phyloP scores from a whole-genome alignment of 805 yeast genomes.

The Metschnikowia henanensis region DNA sequence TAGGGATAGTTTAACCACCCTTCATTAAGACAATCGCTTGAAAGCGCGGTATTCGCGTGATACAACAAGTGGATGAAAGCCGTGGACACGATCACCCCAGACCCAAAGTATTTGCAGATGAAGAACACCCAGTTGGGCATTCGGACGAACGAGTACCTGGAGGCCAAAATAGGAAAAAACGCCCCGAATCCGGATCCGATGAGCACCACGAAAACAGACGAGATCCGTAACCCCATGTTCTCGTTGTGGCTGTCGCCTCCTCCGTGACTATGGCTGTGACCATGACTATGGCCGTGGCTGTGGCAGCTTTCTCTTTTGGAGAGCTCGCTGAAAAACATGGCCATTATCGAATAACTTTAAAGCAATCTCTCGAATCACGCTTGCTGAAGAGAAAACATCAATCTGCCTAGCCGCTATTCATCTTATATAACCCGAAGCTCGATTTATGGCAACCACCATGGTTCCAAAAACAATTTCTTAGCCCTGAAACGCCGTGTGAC shows the following conservation, averaged over 20 bases:
- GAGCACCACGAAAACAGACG: conserved; percentile 62
- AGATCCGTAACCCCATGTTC: conserved; percentile 50
- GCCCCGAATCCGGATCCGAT: conserved; percentile 55
- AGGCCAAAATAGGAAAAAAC: conserved; percentile 61
- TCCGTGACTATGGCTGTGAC: conserved; percentile 31
- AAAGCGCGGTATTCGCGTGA: conserved; percentile 63
- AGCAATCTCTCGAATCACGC: no score
- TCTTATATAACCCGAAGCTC: no score
- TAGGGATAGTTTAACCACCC: conserved; percentile 52
- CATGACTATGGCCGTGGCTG: conserved; percentile 8
- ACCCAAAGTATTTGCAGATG: conserved; percentile 73
- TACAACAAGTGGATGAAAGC: conserved; percentile 73
- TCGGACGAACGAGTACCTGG: conserved; percentile 56
- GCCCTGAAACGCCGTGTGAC: conserved; percentile 2
- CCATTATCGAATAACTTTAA: not conserved
- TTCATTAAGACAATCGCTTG: conserved; percentile 61
- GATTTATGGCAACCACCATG: not conserved
- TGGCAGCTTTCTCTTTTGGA: conserved; percentile 7
- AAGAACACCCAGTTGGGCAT: conserved; percentile 67
- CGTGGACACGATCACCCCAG: conserved; percentile 82
- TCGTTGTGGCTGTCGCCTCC: conserved; percentile 49
- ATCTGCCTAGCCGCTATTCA: no score
- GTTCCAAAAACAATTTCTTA: not conserved
- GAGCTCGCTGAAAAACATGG: conserved; percentile 2
- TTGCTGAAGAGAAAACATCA: no score